These are phyloP conservation scores for Chlorociboria aeruginascens DNA, from an alignment of 495 filamentous ascomycete species.

Conservation along the genomic window DNA sequence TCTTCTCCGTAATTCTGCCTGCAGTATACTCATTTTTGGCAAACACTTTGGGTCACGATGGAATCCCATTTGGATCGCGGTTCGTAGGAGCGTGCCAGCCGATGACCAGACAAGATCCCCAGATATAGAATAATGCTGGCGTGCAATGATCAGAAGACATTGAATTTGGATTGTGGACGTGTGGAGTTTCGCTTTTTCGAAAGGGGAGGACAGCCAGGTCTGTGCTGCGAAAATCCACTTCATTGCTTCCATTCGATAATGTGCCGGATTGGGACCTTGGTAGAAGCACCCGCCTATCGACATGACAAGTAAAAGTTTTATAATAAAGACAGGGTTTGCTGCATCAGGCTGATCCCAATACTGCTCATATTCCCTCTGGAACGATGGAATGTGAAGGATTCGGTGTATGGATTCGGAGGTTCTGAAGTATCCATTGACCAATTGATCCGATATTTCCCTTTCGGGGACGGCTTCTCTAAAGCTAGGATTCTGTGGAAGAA, in stretches of 20 bases:
- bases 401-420: conserved; percentile 45
- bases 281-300: conserved; percentile 40
- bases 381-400: conserved; percentile 46
- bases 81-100: conserved; percentile 40
- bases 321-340: conserved; percentile 24
- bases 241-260: conserved; percentile 24
- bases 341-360: conserved; percentile 34
- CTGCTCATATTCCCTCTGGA: conserved; percentile 37
- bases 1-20: conserved; percentile 43
- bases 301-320: conserved; percentile 42
- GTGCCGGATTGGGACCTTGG: conserved; percentile 18
- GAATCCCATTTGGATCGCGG: conserved; percentile 45
- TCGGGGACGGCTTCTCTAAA: conserved; percentile 29
- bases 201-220: conserved; percentile 36
- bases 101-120: conserved; percentile 45
- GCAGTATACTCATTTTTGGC: conserved; percentile 30
- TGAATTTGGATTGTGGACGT: conserved; percentile 41
- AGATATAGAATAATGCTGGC: conserved; percentile 36
- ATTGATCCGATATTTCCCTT: conserved; percentile 35
- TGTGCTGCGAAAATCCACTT: conserved; percentile 47
- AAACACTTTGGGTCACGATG: conserved; percentile 47
- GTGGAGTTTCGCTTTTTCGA: conserved; percentile 38
- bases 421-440: conserved; percentile 41
- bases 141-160: conserved; percentile 40
- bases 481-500: conserved; percentile 10